A percentile compares a stretch with the other conserved stretches of the same genome.
Conservation (phyloP, 2,329 filamentous ascomycete genomes). For the Cordyceps javanica region DNA sequence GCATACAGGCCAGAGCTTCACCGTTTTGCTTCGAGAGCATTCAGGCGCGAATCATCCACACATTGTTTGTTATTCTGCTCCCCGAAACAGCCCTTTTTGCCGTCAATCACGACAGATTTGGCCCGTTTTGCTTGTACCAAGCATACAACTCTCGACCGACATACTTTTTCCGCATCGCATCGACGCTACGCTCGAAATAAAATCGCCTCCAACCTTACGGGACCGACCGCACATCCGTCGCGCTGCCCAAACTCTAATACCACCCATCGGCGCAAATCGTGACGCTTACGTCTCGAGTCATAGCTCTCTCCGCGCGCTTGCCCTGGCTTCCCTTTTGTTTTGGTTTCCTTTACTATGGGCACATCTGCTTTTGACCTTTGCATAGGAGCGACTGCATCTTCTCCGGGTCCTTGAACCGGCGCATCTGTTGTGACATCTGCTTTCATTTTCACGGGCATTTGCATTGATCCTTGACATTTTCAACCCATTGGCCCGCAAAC, state of each 20-base stretch:
- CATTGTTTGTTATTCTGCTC: not conserved
- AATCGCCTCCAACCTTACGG: not conserved
- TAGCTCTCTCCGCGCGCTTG: not conserved
- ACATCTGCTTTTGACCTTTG: conserved; percentile 17
- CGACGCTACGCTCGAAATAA: not conserved
- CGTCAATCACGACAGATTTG: not conserved
- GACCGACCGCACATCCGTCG: not conserved
- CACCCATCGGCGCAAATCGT: not conserved
- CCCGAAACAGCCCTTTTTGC: not conserved
- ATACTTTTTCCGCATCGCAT: not conserved
- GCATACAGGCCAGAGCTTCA: not conserved
- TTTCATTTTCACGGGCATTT: conserved; percentile 13
- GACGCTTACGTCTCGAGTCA: not conserved
- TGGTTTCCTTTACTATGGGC: conserved; percentile 19
- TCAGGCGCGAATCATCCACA: not conserved
- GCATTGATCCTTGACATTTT: conserved; percentile 12
- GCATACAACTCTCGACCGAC: not conserved
- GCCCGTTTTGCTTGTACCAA: not conserved
- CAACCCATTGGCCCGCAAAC: not conserved
- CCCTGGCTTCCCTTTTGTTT: not conserved
- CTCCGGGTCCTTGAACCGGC: conserved; percentile 15
- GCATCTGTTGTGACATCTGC: conserved; percentile 9
- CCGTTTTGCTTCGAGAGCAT: not conserved
- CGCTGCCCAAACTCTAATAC: not conserved
- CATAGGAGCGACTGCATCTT: conserved; percentile 13